A percentile compares a stretch with the other conserved stretches of the same genome.
Conservation (phyloP, 371 early-diverging fungal genomes). For the Apophysomyces elegans region DNA sequence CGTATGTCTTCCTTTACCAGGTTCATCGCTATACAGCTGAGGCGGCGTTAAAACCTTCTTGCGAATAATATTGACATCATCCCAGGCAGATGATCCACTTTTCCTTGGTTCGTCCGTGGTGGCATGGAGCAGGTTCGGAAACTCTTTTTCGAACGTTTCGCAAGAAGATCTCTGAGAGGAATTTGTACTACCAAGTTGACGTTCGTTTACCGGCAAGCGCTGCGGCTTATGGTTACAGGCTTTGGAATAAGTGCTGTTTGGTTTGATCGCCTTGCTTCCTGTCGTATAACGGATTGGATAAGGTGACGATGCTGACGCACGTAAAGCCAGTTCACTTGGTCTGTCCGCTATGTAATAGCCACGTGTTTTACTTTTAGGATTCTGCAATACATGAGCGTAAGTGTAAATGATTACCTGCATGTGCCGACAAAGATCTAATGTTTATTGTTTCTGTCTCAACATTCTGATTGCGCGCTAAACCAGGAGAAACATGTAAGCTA, state of each 20-base stretch:
- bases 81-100: constrained; percentile 18
- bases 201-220: background rate
- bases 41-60: constrained; percentile 17
- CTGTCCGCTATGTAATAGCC: background rate
- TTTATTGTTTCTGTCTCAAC: background rate
- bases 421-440: background rate
- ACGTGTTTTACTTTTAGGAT: background rate
- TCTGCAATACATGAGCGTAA: background rate
- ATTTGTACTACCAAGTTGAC: background rate
- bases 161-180: background rate
- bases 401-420: background rate
- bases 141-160: constrained; percentile 13
- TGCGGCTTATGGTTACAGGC: background rate
- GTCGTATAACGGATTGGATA: constrained; percentile 12
- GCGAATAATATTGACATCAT: constrained; percentile 14
- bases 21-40: constrained; percentile 50
- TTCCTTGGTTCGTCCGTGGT: constrained; percentile 6
- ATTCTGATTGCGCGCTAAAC: background rate
- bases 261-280: background rate
- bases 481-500: background rate
- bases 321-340: background rate
- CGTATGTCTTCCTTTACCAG: constrained; percentile 61
- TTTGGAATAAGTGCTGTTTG: background rate
- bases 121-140: constrained; percentile 12
- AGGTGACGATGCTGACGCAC: constrained; percentile 21